Base-by-base conservation (phyloP, 768 basidiomycete species). In the Kwoniella botswanensis region DNA sequence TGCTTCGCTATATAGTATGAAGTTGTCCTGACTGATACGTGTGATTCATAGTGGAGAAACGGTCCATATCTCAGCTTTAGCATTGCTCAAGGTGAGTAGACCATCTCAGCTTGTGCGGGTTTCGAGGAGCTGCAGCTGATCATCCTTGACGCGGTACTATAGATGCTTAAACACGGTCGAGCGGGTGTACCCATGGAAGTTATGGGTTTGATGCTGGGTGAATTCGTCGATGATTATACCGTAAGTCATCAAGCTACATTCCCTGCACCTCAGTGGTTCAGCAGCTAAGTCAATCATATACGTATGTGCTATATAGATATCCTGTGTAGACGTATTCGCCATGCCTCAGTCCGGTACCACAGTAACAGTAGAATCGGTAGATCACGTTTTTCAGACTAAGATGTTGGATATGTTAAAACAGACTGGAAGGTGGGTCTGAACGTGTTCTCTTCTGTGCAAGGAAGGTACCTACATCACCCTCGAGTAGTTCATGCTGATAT, bases 351-450 rank as follows among this genome's bases (percentile, higher is more conserved):
- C 93, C 17, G 96, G 96, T 72, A 98, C 96, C 18, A 95, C 93
- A 0, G 96, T 98, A 54, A 94, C 93, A 60, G 95, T 98, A 71
- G 95, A 98, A 85, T 96, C 95, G 10, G 94, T 96, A 3, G 97
- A 99, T 84, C 94, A 98, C 77, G 97, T 98, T 61, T 99, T 98
- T 85, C 97, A 99, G 84, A 90, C 90, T 3, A 98, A 91, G 85
- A 98, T 98, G 97, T 86, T 97, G 62, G 97, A 98, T 66, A 98
- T 98, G 95, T 85, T 99, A 78, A 98, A 99, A 85, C 97, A 98
- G 86, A 99, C 97, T 0, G 97, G 97, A 72, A 86, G 96, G 94
- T 93, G 76, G 81, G 90, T 84, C 12, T 29, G 10, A 4, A 1
- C 52, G n/a, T n/a, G 6, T 12, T 12, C 21, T 15, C 13, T 21